Conservation (phyloP, 1,284 basidiomycete genomes). For the Prillingera fragicola region DNA sequence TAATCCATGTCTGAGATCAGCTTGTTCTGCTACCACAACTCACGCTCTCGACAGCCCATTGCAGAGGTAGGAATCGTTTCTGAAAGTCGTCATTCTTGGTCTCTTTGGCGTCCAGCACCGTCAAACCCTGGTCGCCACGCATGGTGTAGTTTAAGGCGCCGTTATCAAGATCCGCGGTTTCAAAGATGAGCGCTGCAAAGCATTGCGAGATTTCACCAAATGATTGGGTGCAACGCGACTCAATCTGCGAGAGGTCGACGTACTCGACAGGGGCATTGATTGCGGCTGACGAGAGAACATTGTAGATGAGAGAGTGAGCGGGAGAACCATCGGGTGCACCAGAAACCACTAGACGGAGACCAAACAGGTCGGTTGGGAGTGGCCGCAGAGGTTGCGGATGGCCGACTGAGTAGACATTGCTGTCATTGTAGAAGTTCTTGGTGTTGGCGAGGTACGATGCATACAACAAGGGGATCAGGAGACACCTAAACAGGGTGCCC, state of each 20-base stretch:
- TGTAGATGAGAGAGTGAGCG: no score
- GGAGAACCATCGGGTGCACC: slow-evolving; percentile 48
- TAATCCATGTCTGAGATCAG: slow-evolving; percentile 57
- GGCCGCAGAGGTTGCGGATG: slow-evolving; percentile 53
- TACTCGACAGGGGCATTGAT: no score
- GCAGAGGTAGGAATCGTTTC: slow-evolving; percentile 61
- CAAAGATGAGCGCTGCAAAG: slow-evolving; percentile 65
- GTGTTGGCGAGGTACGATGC: slow-evolving; percentile 53
- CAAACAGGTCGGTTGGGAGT: slow-evolving; percentile 55
- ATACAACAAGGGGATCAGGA: slow-evolving; percentile 63
- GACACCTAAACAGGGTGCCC: slow-evolving; percentile 62
- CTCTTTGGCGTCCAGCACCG: slow-evolving; percentile 59
- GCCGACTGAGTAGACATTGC: slow-evolving; percentile 54
- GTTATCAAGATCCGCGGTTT: slow-evolving; percentile 39
- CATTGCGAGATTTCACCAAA: slow-evolving; percentile 63
- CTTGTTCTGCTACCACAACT: slow-evolving; percentile 13
- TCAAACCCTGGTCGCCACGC: slow-evolving; percentile 60
- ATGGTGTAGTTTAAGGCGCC: slow-evolving; percentile 65
- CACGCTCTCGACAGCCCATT: slow-evolving; percentile 69
- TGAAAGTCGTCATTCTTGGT: slow-evolving; percentile 64
- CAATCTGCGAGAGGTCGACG: no score
- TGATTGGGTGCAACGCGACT: no score
- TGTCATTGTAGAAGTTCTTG: slow-evolving; percentile 9
- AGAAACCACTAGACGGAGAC: slow-evolving; percentile 58
- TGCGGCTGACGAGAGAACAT: no score